phyloP scores from a whole-genome alignment of 345 rosid species.

The Garcia nutans region DNA sequence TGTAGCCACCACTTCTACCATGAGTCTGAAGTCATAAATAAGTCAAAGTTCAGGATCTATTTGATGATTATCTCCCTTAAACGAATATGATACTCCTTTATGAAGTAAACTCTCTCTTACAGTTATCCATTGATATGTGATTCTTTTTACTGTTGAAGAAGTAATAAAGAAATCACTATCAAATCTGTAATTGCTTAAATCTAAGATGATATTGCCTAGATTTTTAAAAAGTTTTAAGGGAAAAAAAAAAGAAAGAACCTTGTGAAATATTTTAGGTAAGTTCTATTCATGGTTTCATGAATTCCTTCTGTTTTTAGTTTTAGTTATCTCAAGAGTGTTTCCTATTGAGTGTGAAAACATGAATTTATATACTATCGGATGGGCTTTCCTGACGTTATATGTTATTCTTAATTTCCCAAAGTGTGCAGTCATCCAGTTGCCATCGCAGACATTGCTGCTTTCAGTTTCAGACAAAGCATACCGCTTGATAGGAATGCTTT shows the following conservation, averaged over 20 bases:
- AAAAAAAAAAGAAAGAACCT: neutral
- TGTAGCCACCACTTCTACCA: neutral
- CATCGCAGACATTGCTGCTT: slow-evolving; percentile 87
- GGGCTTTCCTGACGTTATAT: slow-evolving; percentile 22
- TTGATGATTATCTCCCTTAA: neutral
- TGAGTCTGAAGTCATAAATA: neutral
- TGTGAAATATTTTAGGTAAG: neutral
- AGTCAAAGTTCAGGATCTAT: neutral
- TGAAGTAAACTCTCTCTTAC: too few species aligned
- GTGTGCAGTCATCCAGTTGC: slow-evolving; percentile 98
- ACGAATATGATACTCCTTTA: too few species aligned
- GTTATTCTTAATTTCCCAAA: slow-evolving; percentile 23
- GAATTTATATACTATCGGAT: neutral
- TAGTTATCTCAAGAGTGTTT: neutral
- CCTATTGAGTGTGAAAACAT: slow-evolving; percentile 2
- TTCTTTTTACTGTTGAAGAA: too few species aligned
- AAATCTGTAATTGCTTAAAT: too few species aligned
- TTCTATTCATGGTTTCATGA: neutral
- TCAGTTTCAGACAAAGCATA: slow-evolving; percentile 93
- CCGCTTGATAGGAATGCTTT: slow-evolving; percentile 97
- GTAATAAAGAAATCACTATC: too few species aligned
- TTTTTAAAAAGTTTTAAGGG: neutral
- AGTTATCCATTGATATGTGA: too few species aligned
- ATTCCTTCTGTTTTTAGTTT: neutral
- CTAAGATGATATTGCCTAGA: too few species aligned